Percentiles rank a stretch among this genome's conserved stretches.
phyloP scores from a whole-genome alignment of 352 stramenopile species.

The Phytophthora niederhauseri region DNA sequence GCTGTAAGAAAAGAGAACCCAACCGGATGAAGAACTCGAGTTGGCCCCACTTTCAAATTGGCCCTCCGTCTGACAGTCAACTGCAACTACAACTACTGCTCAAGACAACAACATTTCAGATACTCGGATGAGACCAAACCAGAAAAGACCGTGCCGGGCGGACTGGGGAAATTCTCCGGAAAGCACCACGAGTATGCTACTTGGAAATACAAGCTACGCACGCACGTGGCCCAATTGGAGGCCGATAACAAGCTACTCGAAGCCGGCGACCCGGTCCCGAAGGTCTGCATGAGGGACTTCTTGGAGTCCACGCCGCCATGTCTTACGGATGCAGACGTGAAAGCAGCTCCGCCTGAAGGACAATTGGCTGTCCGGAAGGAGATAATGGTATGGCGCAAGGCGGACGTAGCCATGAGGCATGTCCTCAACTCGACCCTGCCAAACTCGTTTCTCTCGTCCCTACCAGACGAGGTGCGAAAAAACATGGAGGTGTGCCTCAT shows the following conservation, averaged over 20 bases:
- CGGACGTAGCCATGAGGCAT: background rate
- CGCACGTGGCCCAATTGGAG: background rate
- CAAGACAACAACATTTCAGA: background rate
- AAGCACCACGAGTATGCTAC: background rate
- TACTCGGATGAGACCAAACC: background rate
- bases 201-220: background rate
- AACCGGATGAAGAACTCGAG: no score
- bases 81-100: no score
- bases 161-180: background rate
- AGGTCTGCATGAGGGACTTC: background rate
- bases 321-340: background rate
- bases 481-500: background rate
- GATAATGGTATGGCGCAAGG: background rate
- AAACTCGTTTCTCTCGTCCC: background rate
- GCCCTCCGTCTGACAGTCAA: no score
- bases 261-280: background rate
- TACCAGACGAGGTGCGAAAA: background rate
- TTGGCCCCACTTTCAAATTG: no score
- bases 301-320: background rate
- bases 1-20: no score
- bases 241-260: background rate
- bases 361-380: background rate
- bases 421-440: background rate
- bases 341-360: background rate
- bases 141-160: background rate